These are phyloP conservation scores for Psilocybe cubensis DNA, from an alignment of 768 basidiomycete genomes.

Conservation along the genomic window DNA sequence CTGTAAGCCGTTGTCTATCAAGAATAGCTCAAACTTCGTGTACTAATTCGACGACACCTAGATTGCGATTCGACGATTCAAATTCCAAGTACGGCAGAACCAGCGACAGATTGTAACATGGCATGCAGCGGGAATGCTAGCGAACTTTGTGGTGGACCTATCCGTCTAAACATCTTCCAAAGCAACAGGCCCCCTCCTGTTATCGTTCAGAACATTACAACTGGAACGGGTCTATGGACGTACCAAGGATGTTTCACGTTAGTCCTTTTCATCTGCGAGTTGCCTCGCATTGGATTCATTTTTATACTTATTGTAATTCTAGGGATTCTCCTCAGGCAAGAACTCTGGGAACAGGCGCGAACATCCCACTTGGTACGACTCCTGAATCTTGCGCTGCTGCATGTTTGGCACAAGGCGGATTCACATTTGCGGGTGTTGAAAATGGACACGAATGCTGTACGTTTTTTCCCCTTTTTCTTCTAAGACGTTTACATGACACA, in stretches of 20 bases:
- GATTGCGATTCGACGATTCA: slow-evolving; percentile 65
- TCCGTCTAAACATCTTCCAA: slow-evolving; percentile 56
- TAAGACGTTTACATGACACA: background rate
- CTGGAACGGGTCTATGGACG: slow-evolving; percentile 41
- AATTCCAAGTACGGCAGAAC: slow-evolving; percentile 47
- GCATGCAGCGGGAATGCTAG: slow-evolving; percentile 56
- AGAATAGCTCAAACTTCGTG: background rate
- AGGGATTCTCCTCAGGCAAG: slow-evolving; percentile 39
- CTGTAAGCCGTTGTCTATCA: slow-evolving; percentile 31
- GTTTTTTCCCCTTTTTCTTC: slow-evolving; percentile 18
- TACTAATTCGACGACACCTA: slow-evolving; percentile 24
- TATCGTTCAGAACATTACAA: slow-evolving; percentile 50
- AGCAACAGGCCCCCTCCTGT: slow-evolving; percentile 53
- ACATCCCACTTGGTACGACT: slow-evolving; percentile 48
- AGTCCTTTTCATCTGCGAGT: slow-evolving; percentile 13
- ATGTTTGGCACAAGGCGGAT: slow-evolving; percentile 44
- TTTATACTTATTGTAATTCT: background rate
- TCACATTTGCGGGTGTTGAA: slow-evolving; percentile 47
- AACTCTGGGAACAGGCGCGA: slow-evolving; percentile 36
- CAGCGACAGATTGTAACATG: slow-evolving; percentile 51
- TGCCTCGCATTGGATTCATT: background rate
- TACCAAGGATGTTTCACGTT: slow-evolving; percentile 71
- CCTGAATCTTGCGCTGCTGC: slow-evolving; percentile 52
- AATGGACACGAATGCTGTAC: slow-evolving; percentile 52
- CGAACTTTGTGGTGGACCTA: slow-evolving; percentile 58